Evolutionary conservation across 768 basidiomycete species (phyloP).

Genomic region (Lentinus brumalis): DNA sequence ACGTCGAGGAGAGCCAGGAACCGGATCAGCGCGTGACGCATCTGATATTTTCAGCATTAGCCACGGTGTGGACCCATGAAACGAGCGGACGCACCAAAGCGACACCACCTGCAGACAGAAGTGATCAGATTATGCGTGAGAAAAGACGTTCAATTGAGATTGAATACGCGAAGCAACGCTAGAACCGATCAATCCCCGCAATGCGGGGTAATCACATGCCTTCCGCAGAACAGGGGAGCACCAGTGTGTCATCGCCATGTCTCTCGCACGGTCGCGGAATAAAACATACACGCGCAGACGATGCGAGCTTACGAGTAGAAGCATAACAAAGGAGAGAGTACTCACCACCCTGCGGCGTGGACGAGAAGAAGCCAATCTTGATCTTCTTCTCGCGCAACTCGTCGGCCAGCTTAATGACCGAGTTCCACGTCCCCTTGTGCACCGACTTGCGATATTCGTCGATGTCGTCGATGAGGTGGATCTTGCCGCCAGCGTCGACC

Average conservation of each 20-base stretch:
- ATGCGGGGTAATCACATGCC: conserved; percentile 11
- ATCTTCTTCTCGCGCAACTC: conserved; percentile 85
- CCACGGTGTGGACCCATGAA: conserved; percentile 9
- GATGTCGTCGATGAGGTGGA: conserved; percentile 83
- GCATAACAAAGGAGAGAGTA: conserved; percentile 3
- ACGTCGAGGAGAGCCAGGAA: conserved; percentile 81
- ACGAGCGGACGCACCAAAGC: conserved; percentile 66
- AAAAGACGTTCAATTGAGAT: conserved; percentile 16
- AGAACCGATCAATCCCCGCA: conserved; percentile 29
- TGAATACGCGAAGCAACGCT: neutral
- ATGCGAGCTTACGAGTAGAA: neutral
- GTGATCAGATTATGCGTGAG: conserved; percentile 20
- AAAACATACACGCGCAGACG: neutral
- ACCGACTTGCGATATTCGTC: conserved; percentile 77
- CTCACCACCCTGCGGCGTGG: conserved; percentile 91
- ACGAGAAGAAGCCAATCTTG: conserved; percentile 93
- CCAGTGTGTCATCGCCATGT: neutral
- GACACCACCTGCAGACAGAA: conserved; percentile 68
- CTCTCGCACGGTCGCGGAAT: neutral
- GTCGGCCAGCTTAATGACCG: conserved; percentile 78
- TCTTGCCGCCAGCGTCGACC: conserved; percentile 85
- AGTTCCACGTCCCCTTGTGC: conserved; percentile 74
- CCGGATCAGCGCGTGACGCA: conserved; percentile 92
- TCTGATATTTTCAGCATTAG: conserved; percentile 45
- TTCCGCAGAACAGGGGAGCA: conserved; percentile 7